These are phyloP conservation scores for Cymbopogon flexuosus DNA, from an alignment of 202 grass and related monocot species.

Conservation along the genomic window DNA sequence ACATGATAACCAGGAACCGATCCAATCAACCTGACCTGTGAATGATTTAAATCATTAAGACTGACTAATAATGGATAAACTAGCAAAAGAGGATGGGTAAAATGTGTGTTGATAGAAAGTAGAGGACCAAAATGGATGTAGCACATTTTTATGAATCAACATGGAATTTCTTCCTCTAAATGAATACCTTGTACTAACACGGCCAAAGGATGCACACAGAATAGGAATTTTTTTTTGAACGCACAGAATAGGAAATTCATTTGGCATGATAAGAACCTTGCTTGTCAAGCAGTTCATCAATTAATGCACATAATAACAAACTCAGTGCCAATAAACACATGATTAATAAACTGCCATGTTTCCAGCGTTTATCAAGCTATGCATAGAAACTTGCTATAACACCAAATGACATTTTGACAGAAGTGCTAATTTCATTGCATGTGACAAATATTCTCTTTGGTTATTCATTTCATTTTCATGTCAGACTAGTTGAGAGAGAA, in stretches of 20 bases:
- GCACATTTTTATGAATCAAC: neutral
- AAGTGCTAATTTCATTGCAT: neutral
- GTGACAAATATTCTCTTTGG: neutral
- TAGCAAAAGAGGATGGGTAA: neutral
- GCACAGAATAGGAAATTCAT: neutral
- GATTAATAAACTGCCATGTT: neutral
- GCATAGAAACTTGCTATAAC: neutral
- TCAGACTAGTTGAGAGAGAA: neutral
- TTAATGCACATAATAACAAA: neutral
- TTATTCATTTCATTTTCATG: constrained; percentile 9
- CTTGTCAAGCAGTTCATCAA: neutral
- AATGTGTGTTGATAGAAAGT: neutral
- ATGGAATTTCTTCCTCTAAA: neutral
- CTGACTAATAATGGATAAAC: constrained; percentile 12
- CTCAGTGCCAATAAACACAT: neutral
- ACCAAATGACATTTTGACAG: neutral
- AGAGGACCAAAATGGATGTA: neutral
- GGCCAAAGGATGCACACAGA: neutral
- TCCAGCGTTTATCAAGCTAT: neutral
- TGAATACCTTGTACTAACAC: neutral
- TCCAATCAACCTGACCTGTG: constrained; percentile 79
- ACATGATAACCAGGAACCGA: constrained; percentile 94
- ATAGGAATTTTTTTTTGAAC: neutral
- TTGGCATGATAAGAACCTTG: neutral
- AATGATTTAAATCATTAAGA: constrained; percentile 6